These are phyloP conservation scores for Pistacia vera DNA, from an alignment of 345 rosid species.

Conservation along the genomic window DNA sequence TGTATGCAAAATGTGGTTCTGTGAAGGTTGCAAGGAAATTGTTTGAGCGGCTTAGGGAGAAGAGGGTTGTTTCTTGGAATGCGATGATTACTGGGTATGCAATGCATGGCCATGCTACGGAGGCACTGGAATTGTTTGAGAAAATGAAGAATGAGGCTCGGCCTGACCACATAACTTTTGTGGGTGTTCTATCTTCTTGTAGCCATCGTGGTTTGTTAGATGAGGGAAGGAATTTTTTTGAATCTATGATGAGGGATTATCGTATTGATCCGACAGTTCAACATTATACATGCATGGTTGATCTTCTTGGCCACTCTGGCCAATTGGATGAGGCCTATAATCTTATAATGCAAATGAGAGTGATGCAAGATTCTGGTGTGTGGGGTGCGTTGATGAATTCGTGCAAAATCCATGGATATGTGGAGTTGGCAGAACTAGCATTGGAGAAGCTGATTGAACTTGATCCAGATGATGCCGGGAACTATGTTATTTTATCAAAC, in stretches of 20 bases:
- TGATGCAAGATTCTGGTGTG: conserved; percentile 36
- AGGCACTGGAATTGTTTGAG: conserved; percentile 35
- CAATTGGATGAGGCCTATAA: conserved; percentile 35
- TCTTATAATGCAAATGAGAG: conserved; percentile 37
- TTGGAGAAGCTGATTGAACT: conserved; percentile 38
- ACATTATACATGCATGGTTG: conserved; percentile 46
- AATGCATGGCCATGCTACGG: conserved; percentile 33
- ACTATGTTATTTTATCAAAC: conserved; percentile 38
- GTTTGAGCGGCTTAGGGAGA: conserved; percentile 33
- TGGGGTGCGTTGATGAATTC: conserved; percentile 48
- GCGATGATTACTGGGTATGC: conserved; percentile 49
- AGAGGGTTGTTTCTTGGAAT: conserved; percentile 38
- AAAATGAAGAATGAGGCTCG: conserved; percentile 23
- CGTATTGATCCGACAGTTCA: conserved; percentile 32
- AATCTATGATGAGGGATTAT: conserved; percentile 30
- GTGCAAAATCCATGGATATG: conserved; percentile 36
- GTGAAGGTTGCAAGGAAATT: conserved; percentile 34
- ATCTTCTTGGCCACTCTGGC: conserved; percentile 44
- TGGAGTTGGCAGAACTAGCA: conserved; percentile 38
- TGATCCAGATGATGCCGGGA: conserved; percentile 39
- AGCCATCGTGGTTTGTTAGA: conserved; percentile 42
- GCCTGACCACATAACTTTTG: conserved; percentile 38
- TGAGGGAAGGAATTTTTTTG: conserved; percentile 33
- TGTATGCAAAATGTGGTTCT: conserved; percentile 81
- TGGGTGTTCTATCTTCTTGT: conserved; percentile 45